Evolutionary conservation across 2,329 filamentous ascomycete genomes (phyloP).

Genomic region (Chlorencoelia australis): DNA sequence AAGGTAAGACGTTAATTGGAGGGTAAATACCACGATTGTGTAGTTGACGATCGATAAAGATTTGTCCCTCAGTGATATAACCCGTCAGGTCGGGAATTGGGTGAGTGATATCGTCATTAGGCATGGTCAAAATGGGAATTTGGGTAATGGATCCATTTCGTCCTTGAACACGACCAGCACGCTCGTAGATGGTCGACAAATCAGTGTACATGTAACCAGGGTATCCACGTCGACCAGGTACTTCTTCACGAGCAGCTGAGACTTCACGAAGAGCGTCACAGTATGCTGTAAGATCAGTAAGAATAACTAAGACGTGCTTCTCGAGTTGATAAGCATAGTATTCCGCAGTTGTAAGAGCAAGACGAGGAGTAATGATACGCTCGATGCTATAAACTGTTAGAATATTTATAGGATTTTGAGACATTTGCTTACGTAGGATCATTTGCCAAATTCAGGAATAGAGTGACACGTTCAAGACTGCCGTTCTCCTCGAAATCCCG

Average conservation of each 20-base stretch:
- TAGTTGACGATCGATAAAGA: slow-evolving; percentile 89
- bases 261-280: slow-evolving; percentile 98
- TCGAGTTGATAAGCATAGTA: slow-evolving; percentile 99
- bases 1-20: slow-evolving; percentile 96
- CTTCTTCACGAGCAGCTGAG: slow-evolving; percentile 95
- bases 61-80: slow-evolving; percentile 98
- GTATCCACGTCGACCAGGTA: slow-evolving; percentile 97
- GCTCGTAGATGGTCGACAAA: slow-evolving; percentile 99
- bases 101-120: slow-evolving; percentile 99
- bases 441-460: slow-evolving; percentile 98
- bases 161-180: slow-evolving; percentile 92
- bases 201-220: slow-evolving; percentile 99
- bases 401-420: background rate
- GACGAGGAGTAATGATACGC: slow-evolving; percentile 98
- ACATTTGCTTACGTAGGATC: slow-evolving; percentile 72
- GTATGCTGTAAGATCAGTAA: slow-evolving; percentile 96
- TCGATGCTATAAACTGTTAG: slow-evolving; percentile 59
- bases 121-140: slow-evolving; percentile 98
- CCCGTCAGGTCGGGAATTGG: slow-evolving; percentile 98
- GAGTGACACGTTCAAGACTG: slow-evolving; percentile 89
- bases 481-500: slow-evolving; percentile 99
- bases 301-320: slow-evolving; percentile 98
- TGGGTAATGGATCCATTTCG: slow-evolving; percentile 98
- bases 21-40: slow-evolving; percentile 97
- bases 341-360: slow-evolving; percentile 94